phyloP scores from a whole-genome alignment of 805 yeast genomes.

The Ogataea ramenticola region DNA sequence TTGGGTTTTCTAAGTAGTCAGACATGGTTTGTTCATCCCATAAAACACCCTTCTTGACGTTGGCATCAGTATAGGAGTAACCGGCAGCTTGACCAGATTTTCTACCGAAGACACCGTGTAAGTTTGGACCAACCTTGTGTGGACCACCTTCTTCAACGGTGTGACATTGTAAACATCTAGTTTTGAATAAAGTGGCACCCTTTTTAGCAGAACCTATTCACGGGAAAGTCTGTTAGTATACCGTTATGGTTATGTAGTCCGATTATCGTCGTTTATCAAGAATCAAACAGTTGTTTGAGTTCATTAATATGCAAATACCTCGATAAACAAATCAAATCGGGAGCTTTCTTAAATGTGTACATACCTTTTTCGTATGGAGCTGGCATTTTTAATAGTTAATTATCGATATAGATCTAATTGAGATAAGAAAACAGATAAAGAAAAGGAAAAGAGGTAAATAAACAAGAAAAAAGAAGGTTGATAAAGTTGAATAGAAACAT shows the following conservation, averaged over 20 bases:
- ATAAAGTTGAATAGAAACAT: too few species aligned
- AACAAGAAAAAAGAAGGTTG: too few species aligned
- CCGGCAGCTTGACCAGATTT: conserved; percentile 88
- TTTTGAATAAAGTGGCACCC: conserved; percentile 98
- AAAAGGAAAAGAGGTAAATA: neutral
- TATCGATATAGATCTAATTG: neutral
- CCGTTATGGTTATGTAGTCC: too few species aligned
- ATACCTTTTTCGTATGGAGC: conserved; percentile 33
- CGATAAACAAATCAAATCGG: neutral
- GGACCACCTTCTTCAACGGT: conserved; percentile 94
- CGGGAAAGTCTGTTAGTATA: too few species aligned
- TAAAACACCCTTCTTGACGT: conserved; percentile 86
- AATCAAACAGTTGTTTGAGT: too few species aligned
- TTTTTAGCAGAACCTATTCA: conserved; percentile 72
- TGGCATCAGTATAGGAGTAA: conserved; percentile 95
- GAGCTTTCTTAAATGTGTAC: neutral
- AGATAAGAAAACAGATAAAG: neutral
- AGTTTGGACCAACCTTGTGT: conserved; percentile 98
- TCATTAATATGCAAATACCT: too few species aligned
- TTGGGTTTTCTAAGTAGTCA: conserved; percentile 98
- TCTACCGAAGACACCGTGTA: conserved; percentile 93
- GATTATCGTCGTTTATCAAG: too few species aligned
- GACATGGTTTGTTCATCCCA: conserved; percentile 88
- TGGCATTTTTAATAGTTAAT: conserved; percentile 22
- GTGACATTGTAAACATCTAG: conserved; percentile 99